phyloP scores from a whole-genome alignment of 495 filamentous ascomycete genomes.

The Aspergillus funiculosus region DNA sequence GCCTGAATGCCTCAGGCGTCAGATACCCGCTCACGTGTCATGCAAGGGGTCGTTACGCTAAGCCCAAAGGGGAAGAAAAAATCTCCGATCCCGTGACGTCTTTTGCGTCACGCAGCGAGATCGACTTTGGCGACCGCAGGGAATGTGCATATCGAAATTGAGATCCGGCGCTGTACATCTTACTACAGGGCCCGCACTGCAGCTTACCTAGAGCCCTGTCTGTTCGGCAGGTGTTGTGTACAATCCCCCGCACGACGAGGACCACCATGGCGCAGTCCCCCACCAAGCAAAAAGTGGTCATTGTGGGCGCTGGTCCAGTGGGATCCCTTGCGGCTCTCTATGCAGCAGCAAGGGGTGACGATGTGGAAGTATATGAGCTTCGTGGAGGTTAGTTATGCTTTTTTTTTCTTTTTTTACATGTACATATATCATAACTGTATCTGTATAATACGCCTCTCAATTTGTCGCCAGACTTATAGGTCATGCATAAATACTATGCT shows the following conservation, averaged over 20 bases:
- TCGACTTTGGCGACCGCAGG: not conserved
- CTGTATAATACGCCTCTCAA: not conserved
- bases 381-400: conserved; percentile 64
- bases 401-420: not conserved
- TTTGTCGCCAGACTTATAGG: too few relatives aligned
- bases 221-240: not conserved
- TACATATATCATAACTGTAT: not conserved
- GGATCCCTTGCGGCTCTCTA: conserved; percentile 89
- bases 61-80: not conserved
- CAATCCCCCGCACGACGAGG: too few relatives aligned
- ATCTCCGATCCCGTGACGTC: conserved; percentile 7
- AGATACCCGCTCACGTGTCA: not conserved
- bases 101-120: conserved; percentile 3
- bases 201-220: not conserved
- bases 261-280: conserved; percentile 11
- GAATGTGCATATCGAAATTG: not conserved
- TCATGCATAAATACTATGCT: not conserved
- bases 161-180: not conserved
- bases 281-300: conserved; percentile 61
- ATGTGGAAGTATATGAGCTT: conserved; percentile 93
- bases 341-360: conserved; percentile 75
- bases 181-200: not conserved
- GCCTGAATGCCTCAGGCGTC: not conserved
- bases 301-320: conserved; percentile 89
- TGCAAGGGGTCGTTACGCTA: not conserved